Base-by-base conservation (phyloP, 495 filamentous ascomycete species). In the Daldinia childiae region DNA sequence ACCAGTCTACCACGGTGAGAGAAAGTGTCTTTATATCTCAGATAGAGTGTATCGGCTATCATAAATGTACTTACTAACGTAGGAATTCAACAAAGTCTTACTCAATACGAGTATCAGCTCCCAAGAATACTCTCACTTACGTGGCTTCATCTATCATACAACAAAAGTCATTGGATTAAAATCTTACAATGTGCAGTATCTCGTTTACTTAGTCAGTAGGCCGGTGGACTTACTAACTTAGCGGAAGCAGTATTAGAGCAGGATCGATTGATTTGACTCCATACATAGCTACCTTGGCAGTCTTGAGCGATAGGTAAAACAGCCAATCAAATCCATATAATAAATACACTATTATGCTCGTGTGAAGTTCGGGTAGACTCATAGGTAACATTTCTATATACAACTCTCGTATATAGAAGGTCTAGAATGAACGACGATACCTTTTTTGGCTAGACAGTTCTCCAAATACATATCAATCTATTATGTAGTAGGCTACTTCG, bases 91-190 rank as follows among this genome's bases (percentile, higher is more conserved):
- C 34, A 3, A 60, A 36, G 43, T 12, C 26, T 59, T 55, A 51
- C 38, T 59, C 8, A 19, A 65, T 65, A 65, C 68, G 56, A 70
- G 4, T 36, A 43, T 56, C 38, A 65, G 61, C 62, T 21, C 32
- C 30, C 62, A 30, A 65, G 21, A 65, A 29, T n/a, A 59, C 11
- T 36, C 58, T 27, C 27, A 39, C 17, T 26, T 65, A 58, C 68
- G 60, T 70, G 61, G 43, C 67, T 29, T 54, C 26, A 60, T 45
- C 59, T 36, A 64, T 45, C 64, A 48, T n/a, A 24, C 48, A 32
- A 41, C 15, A 45, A 29, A 29, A 41, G 36, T 6, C 6, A 54
- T 14, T 30, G 12, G 26, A 54, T 26, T 29, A 21, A 34, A 45
- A 30, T 51, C 11, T 58, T 29, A 39, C 39, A 27, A 38, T 29